Evolutionary conservation across 2,329 filamentous ascomycete species (phyloP).

Genomic region (Botrytis deweyae): DNA sequence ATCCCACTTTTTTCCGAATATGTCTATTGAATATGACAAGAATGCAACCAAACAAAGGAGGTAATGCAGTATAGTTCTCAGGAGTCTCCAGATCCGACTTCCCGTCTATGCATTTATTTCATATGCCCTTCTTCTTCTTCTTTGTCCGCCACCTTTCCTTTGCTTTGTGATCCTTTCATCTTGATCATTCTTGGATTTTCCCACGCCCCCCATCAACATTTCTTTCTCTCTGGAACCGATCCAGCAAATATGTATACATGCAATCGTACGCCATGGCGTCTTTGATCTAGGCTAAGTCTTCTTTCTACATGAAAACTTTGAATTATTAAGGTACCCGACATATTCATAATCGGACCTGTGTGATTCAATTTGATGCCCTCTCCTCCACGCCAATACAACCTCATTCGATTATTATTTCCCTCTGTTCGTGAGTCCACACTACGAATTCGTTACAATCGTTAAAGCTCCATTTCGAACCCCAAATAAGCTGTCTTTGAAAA

Average conservation of each 20-base stretch:
- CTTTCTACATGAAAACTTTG: not conserved
- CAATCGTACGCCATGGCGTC: not conserved
- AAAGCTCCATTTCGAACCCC: not conserved
- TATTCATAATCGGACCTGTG: not conserved
- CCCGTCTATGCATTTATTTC: not conserved
- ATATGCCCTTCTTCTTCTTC: not conserved
- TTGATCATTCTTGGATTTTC: not conserved
- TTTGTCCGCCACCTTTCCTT: not conserved
- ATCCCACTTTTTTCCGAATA: not conserved
- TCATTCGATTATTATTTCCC: not conserved
- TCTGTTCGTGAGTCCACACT: not conserved
- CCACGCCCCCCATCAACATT: not conserved
- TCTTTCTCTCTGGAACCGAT: not conserved
- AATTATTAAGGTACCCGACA: not conserved
- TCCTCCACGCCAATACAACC: not conserved
- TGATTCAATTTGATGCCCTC: too few relatives aligned
- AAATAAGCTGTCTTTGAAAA: not conserved
- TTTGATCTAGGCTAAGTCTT: not conserved
- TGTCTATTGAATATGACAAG: too few relatives aligned
- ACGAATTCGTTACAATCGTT: not conserved
- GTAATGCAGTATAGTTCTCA: too few relatives aligned
- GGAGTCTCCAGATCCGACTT: not conserved
- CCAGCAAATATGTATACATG: not conserved
- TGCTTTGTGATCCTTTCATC: not conserved
- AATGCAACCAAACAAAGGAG: too few relatives aligned